phyloP scores from a whole-genome alignment of 2,329 filamentous ascomycete genomes.

The Trichothecium roseum region DNA sequence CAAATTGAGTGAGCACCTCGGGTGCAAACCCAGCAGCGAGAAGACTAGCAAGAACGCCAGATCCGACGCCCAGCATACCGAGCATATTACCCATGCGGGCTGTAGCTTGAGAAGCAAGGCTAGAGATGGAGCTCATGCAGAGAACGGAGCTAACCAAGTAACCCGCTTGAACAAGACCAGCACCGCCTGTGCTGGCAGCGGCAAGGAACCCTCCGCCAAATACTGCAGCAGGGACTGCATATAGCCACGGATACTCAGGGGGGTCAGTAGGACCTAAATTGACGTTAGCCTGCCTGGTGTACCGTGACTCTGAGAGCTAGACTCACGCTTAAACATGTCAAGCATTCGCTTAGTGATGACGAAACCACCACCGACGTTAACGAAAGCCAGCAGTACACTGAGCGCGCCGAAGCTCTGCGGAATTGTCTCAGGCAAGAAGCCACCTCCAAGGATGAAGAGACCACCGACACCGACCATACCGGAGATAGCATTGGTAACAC shows the following conservation, averaged over 20 bases:
- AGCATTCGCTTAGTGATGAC: constrained; percentile 90
- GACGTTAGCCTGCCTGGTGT: background rate
- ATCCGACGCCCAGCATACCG: constrained; percentile 74
- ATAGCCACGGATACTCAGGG: constrained; percentile 80
- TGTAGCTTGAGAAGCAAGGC: constrained; percentile 71
- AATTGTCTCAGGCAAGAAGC: constrained; percentile 65
- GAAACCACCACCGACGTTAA: constrained; percentile 82
- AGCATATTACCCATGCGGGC: constrained; percentile 79
- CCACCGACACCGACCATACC: constrained; percentile 86
- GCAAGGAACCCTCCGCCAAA: constrained; percentile 76
- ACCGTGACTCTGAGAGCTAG: background rate
- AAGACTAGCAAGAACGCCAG: constrained; percentile 74
- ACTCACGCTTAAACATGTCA: constrained; percentile 72
- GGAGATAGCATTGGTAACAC: constrained; percentile 85
- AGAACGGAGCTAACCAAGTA: constrained; percentile 78
- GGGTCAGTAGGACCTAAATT: constrained; percentile 63
- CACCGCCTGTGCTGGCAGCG: constrained; percentile 70
- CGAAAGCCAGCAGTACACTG: constrained; percentile 76
- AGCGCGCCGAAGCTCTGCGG: constrained; percentile 69
- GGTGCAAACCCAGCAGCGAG: constrained; percentile 71
- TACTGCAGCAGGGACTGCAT: constrained; percentile 63
- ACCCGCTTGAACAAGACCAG: constrained; percentile 75
- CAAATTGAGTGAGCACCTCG: constrained; percentile 71
- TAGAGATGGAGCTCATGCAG: constrained; percentile 75
- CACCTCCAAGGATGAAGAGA: constrained; percentile 80